Evolutionary conservation across 225 moss, liverwort and hornwort genomes (phyloP), one percentile per base, ranked within the genome.

Genomic region (Takakia lepidozioides): DNA sequence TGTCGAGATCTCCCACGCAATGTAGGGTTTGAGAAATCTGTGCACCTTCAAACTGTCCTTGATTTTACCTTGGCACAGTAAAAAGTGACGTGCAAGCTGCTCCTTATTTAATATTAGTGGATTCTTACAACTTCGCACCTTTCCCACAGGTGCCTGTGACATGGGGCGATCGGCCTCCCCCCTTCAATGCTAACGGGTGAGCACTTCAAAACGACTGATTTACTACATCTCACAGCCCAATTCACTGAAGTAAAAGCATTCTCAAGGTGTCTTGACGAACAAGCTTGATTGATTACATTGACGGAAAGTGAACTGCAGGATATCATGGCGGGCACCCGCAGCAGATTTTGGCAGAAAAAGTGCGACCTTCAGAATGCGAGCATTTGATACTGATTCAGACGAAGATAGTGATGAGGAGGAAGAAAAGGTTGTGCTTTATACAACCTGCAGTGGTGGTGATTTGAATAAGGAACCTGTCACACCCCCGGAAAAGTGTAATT

Each of bases 291-390:
- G 41, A 20, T 20, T 17, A 41, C 19, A 17, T 41, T n/a, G n/a
- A n/a, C n/a, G n/a, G n/a, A n/a, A n/a, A n/a, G n/a, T n/a, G n/a
- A n/a, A n/a, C 15, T 36, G 52, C 75, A 87, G 88, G 49, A 52
- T 85, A 8, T 93, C 83, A 49, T 88, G 85, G 72, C 83, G 88
- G 21, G 83, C 83, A 3, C 62, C 80, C 15, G 78, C 85, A 19
- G 81, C 88, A 26, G 75, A 88, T 65, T 93, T 93, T 41, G 93
- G 88, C 6, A 78, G 88, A 53, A 67, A 64, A 48, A 75, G 66
- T 46, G 73, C 59, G 34, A 19, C 77, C 19, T 93, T 93, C 56
- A 70, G 63, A 17, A 83, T 93, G 83, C 64, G 71, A 34, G 75
- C 86, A 19, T 79, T 78, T 48, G 85, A 83, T 43, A 83, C 63